phyloP scores from a whole-genome alignment of 2,329 filamentous ascomycete species.

The Fusarium sp. region DNA sequence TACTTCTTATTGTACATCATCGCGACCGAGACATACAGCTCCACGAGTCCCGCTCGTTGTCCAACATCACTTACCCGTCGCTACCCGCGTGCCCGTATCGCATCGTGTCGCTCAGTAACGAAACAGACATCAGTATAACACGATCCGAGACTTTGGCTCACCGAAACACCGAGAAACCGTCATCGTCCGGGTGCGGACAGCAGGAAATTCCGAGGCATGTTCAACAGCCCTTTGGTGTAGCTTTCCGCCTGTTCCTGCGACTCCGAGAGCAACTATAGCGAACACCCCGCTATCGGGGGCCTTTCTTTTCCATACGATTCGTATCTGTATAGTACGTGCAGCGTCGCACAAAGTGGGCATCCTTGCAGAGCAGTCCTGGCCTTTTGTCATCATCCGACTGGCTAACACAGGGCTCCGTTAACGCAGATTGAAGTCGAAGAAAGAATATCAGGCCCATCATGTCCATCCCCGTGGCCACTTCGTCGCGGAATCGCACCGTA shows the following conservation, averaged over 20 bases:
- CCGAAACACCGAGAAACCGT: conserved; percentile 33
- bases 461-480: conserved; percentile 66
- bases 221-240: conserved; percentile 53
- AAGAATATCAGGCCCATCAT: conserved; percentile 63
- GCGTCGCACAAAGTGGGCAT: conserved; percentile 54
- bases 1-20: conserved; percentile 35
- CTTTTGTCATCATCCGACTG: conserved; percentile 44
- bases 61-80: conserved; percentile 43
- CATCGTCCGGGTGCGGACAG: conserved; percentile 52
- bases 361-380: conserved; percentile 42
- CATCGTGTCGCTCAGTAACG: conserved; percentile 34
- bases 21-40: conserved; percentile 52
- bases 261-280: conserved; percentile 44
- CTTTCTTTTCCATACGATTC: conserved; percentile 48
- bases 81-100: conserved; percentile 40
- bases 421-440: conserved; percentile 44
- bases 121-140: conserved; percentile 30
- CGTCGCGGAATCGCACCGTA: conserved; percentile 70
- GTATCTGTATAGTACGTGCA: conserved; percentile 58
- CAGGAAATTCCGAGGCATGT: conserved; percentile 56
- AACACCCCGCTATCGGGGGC: conserved; percentile 48
- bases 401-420: conserved; percentile 37
- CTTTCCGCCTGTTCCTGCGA: conserved; percentile 50
- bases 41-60: conserved; percentile 41
- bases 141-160: conserved; percentile 38